Conservation (phyloP, 106 monocot genomes). For the Amphibolis antarctica region DNA sequence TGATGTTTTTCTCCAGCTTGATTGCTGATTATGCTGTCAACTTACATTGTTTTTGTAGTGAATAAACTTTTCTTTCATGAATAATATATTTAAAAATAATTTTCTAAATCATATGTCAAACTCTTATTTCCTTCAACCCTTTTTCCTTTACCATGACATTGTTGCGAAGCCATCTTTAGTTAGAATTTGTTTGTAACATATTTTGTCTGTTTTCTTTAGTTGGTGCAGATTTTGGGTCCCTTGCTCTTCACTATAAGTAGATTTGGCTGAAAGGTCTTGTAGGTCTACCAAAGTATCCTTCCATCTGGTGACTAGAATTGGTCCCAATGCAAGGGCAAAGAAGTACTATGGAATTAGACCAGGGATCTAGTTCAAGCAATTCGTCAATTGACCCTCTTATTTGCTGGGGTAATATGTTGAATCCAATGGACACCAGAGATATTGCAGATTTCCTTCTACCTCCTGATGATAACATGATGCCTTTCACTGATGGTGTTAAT, state of each 20-base stretch:
- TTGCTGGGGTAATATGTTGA: constrained; percentile 25
- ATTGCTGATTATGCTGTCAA: no score
- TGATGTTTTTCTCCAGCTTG: no score
- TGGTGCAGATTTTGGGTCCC: no score
- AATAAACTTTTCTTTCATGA: no score
- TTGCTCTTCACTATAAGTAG: not conserved
- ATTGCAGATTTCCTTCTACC: constrained; percentile 4
- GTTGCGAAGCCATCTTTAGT: no score
- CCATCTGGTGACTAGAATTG: not conserved
- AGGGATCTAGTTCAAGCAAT: constrained; percentile 11
- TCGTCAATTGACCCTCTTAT: constrained; percentile 10
- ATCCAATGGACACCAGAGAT: constrained; percentile 14
- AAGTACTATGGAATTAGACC: constrained; percentile 1
- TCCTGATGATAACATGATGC: constrained; percentile 8
- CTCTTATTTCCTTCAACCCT: no score
- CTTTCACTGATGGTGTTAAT: constrained; percentile 8
- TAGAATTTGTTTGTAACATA: no score
- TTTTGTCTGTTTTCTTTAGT: no score
- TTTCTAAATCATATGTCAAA: no score
- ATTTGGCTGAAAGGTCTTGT: not conserved
- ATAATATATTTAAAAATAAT: no score
- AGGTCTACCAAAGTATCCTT: not conserved
- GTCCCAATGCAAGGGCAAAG: constrained; percentile 4
- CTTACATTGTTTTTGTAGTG: no score
- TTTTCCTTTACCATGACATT: no score